Evolutionary conservation across 2,329 filamentous ascomycete genomes (phyloP), one percentile per base, ranked within the genome.

Genomic region (Lachnellula willkommii): DNA sequence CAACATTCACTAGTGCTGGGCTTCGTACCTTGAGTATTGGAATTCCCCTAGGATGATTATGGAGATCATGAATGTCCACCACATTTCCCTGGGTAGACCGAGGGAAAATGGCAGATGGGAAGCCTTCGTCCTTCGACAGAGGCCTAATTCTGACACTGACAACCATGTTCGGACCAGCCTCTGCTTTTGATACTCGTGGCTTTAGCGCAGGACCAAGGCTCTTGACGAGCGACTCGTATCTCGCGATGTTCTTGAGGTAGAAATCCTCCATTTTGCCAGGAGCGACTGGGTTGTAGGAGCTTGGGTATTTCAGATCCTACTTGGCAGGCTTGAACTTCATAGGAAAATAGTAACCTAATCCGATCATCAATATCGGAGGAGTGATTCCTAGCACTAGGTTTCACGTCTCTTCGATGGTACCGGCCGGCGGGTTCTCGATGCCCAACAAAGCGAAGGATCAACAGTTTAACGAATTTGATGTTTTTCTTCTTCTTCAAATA

Each of bases 211-310:
- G 50, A 26, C 28, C 26, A 47, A 53, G n/a, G 20, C 20, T 39
- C 7, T 46, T 53, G 50, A 53, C 50, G 39, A 53, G 50, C 20
- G 50, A 26, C 6, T 53, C 37, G 50, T 53, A 53, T 53, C 45
- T 46, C 39, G 50, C 40, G 28, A 20, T 40, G 8, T 53, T 53
- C 12, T 53, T 47, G n/a, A 53, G 50, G 50, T 46, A 47, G 40
- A 53, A 53, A 35, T n/a, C 2, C 5, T 51, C 36, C 49, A 51
- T 51, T 26, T n/a, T 42, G 35, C 36, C 17, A 53, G 40, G 8
- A 28, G 28, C 28, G 28, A 28, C 28, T 9, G 28, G 8, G 1
- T 28, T 8, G 28, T 9, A 8, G 28, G 28, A 9, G 28, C 7
- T 28, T 28, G 28, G 3, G 28, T 28, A 28, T 28, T 9, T 1